Percentiles rank a stretch among this genome's conserved stretches.
phyloP scores from a whole-genome alignment of 768 basidiomycete species.

The Leccinum ochraceum region DNA sequence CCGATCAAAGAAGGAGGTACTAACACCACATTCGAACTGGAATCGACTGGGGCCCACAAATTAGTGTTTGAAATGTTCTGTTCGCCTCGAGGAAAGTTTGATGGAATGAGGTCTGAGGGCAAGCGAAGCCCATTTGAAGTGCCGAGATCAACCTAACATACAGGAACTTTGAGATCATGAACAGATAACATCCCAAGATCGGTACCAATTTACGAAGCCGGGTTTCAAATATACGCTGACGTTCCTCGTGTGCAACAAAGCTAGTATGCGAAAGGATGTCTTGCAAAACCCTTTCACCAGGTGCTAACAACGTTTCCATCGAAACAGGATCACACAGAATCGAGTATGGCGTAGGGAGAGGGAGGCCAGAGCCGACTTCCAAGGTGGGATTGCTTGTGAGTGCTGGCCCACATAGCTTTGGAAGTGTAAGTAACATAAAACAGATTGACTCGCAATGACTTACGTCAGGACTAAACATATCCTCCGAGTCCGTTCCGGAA shows the following conservation, averaged over 20 bases:
- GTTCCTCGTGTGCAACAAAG: neutral
- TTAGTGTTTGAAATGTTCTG: neutral
- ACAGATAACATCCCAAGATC: too few relatives aligned
- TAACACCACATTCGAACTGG: neutral
- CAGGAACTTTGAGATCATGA: neutral
- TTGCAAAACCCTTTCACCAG: neutral
- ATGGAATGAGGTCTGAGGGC: neutral
- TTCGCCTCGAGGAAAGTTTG: neutral
- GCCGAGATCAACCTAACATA: neutral
- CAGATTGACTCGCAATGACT: neutral
- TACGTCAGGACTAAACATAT: neutral
- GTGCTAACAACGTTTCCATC: neutral
- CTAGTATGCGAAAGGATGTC: neutral
- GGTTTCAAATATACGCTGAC: conserved; percentile 1
- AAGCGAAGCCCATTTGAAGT: neutral
- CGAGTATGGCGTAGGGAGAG: neutral
- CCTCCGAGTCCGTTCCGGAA: too few relatives aligned
- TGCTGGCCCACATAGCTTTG: neutral
- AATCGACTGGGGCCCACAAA: neutral
- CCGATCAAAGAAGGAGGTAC: neutral
- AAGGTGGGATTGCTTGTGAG: too few relatives aligned
- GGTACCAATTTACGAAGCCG: conserved; percentile 2
- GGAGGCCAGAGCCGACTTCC: too few relatives aligned
- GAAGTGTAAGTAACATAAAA: neutral
- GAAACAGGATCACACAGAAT: too few relatives aligned